Evolutionary conservation across 2,329 filamentous ascomycete genomes (phyloP).

Genomic region (Pyrenochaeta sp.): DNA sequence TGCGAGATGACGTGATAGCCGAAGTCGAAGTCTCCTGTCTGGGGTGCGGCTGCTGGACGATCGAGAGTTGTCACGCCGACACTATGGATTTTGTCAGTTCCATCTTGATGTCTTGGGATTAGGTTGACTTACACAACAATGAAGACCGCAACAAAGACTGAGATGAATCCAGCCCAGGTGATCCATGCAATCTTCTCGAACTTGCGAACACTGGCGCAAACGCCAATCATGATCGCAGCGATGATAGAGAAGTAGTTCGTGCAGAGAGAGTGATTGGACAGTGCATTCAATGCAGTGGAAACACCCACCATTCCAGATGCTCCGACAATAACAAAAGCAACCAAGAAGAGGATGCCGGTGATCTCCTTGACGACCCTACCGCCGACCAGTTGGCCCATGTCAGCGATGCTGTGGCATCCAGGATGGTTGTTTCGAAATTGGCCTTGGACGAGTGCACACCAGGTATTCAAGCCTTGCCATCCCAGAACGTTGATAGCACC

Average conservation of each 20-base stretch:
- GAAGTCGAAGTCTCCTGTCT: constrained; percentile 65
- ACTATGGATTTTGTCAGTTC: too few relatives aligned
- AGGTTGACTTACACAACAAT: too few relatives aligned
- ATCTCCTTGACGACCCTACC: constrained; percentile 61
- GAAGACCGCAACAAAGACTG: constrained; percentile 65
- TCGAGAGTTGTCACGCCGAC: constrained; percentile 65
- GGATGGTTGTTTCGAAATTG: constrained; percentile 61
- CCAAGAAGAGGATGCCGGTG: constrained; percentile 61
- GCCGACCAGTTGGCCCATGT: constrained; percentile 66
- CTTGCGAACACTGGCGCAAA: constrained; percentile 63
- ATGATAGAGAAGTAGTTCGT: constrained; percentile 67
- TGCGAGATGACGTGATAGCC: constrained; percentile 64
- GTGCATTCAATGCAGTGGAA: constrained; percentile 66
- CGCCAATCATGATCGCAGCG: constrained; percentile 60
- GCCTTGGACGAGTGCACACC: constrained; percentile 58
- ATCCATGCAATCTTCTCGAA: constrained; percentile 69
- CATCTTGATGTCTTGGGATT: too few relatives aligned
- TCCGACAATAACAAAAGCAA: constrained; percentile 64
- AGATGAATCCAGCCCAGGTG: constrained; percentile 67
- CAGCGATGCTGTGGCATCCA: constrained; percentile 61
- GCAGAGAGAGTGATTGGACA: constrained; percentile 66
- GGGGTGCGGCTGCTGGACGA: constrained; percentile 67
- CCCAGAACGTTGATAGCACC: constrained; percentile 58
- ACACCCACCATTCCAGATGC: constrained; percentile 67
- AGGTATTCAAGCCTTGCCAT: constrained; percentile 59